Evolutionary conservation across 305 asterid species (phyloP).

Genomic region (Rubia tinctorum): DNA sequence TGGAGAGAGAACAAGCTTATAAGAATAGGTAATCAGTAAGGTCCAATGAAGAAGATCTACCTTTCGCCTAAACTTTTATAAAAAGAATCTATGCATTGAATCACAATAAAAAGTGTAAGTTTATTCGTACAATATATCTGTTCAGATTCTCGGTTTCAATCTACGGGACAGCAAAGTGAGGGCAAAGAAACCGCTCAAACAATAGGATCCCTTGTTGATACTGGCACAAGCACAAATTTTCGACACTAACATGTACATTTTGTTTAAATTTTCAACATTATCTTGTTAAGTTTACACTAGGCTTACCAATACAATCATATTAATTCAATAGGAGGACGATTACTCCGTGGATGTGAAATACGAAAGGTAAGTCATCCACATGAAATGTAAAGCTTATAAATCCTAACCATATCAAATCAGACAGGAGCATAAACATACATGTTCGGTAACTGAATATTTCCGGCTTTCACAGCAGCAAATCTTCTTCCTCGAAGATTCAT

Average conservation of each 20-base stretch:
- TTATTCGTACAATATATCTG: neutral
- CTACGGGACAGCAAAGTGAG: neutral
- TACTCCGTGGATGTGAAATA: neutral
- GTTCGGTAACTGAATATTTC: conserved; percentile 44
- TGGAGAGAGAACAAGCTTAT: conserved; percentile 24
- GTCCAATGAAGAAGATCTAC: neutral
- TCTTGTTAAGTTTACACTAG: neutral
- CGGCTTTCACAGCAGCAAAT: conserved; percentile 56
- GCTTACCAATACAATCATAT: neutral
- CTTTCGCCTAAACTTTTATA: neutral
- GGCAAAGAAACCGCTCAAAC: neutral
- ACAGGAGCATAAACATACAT: conserved; percentile 46
- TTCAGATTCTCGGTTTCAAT: neutral
- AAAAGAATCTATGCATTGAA: neutral
- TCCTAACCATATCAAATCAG: conserved; percentile 1
- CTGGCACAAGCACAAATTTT: neutral
- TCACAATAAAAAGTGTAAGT: neutral
- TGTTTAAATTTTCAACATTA: neutral
- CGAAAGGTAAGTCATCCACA: neutral
- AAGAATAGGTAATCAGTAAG: neutral
- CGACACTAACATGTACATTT: neutral
- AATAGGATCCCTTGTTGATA: neutral
- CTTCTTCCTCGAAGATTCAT: conserved; percentile 34
- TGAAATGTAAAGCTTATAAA: neutral
- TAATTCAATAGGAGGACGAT: neutral